These are phyloP conservation scores for Fusarium mundagurra DNA, from an alignment of 2,329 filamentous ascomycete genomes.

Conservation along the genomic window DNA sequence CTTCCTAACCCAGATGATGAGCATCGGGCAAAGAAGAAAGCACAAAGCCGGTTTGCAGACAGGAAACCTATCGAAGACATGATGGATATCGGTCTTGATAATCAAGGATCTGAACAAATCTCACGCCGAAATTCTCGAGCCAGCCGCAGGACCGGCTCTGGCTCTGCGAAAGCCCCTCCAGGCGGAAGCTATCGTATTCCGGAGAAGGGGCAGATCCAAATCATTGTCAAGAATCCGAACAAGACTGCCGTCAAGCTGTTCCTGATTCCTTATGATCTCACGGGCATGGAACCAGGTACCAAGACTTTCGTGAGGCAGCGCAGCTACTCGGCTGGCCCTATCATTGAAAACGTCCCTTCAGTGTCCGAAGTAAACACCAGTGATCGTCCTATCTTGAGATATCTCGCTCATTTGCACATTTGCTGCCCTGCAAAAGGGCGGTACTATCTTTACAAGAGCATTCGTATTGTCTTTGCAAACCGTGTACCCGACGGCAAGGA, in stretches of 20 bases:
- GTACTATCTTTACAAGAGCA: constrained; percentile 90
- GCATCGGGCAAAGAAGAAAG: constrained; percentile 58
- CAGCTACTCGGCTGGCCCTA: constrained; percentile 87
- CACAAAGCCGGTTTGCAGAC: constrained; percentile 56
- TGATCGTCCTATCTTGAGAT: constrained; percentile 80
- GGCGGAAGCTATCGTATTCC: constrained; percentile 95
- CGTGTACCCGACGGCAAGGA: constrained; percentile 96
- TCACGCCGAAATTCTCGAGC: constrained; percentile 48
- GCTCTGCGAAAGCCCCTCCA: constrained; percentile 68
- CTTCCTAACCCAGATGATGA: constrained; percentile 65
- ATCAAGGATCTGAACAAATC: constrained; percentile 22
- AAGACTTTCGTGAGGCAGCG: constrained; percentile 97
- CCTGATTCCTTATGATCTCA: constrained; percentile 89
- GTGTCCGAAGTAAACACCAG: constrained; percentile 39
- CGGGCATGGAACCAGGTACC: constrained; percentile 90
- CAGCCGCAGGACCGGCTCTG: constrained; percentile 66
- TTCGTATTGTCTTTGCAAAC: constrained; percentile 96
- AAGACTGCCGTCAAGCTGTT: constrained; percentile 98
- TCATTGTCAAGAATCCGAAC: constrained; percentile 97
- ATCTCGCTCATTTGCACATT: constrained; percentile 92
- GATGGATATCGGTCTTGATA: constrained; percentile 32
- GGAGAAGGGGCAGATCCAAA: constrained; percentile 91
- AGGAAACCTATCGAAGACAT: constrained; percentile 45
- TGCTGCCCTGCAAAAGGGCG: constrained; percentile 86
- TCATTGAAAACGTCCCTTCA: constrained; percentile 73